Percentiles rank a stretch among this genome's conserved stretches.
Conservation (phyloP, 768 basidiomycete species). For the Asterophora lycoperdoides region DNA sequence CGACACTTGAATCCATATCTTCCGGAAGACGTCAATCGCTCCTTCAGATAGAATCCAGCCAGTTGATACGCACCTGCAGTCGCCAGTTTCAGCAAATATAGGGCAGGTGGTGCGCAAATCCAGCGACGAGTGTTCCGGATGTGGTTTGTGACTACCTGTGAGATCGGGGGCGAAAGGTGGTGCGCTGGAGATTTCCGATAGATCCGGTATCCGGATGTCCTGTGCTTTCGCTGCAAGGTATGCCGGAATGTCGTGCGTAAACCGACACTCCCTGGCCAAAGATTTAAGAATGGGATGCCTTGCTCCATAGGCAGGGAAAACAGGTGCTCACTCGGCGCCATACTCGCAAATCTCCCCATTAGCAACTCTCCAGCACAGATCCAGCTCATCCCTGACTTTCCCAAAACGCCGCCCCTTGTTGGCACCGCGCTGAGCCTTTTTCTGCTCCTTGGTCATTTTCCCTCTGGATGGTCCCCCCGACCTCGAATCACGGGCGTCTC, state of each 20-base stretch:
- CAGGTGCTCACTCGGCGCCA: slow-evolving; percentile 52
- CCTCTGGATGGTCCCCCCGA: slow-evolving; percentile 25
- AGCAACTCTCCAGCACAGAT: slow-evolving; percentile 80
- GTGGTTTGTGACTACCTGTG: slow-evolving; percentile 23
- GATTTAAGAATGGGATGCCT: background rate
- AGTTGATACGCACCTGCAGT: slow-evolving; percentile 49
- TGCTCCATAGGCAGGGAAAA: background rate
- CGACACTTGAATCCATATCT: slow-evolving; percentile 87
- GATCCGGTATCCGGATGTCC: slow-evolving; percentile 62
- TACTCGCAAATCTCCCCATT: slow-evolving; percentile 66
- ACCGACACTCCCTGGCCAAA: slow-evolving; percentile 54
- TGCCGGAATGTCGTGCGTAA: slow-evolving; percentile 68
- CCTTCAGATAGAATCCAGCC: background rate
- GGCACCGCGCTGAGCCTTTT: slow-evolving; percentile 70
- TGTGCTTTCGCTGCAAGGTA: slow-evolving; percentile 75
- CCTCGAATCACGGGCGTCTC: slow-evolving; percentile 17
- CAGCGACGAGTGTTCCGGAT: slow-evolving; percentile 35
- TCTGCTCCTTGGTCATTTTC: slow-evolving; percentile 57
- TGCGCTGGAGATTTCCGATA: slow-evolving; percentile 36
- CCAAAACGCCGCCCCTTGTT: slow-evolving; percentile 83
- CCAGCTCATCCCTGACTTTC: slow-evolving; percentile 72
- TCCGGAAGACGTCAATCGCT: background rate
- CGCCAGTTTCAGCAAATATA: slow-evolving; percentile 60
- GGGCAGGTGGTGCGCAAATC: slow-evolving; percentile 57
- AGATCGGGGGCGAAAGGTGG: slow-evolving; percentile 48